Base-by-base conservation (phyloP, 2,329 filamentous ascomycete species). In the Scopulariopsis brevicaulis region DNA sequence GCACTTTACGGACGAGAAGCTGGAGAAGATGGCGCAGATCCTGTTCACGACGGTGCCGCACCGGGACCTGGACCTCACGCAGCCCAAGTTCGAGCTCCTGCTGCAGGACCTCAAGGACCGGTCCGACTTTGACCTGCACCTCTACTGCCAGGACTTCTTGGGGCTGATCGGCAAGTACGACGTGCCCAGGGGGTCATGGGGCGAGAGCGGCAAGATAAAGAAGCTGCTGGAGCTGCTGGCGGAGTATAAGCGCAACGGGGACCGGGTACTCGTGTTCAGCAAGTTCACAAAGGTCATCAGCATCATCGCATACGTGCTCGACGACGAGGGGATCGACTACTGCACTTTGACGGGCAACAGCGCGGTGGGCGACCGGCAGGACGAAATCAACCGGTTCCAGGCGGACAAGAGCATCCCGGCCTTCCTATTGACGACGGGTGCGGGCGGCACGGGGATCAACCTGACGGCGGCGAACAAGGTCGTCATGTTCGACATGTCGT, bases 361-460 rank as follows among this genome's bases (percentile, higher is more conserved):
- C 7, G 84, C 84, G 53, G 93, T 96, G 57, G 79, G 86, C 18
- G 85, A 90, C 59, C 87, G 94, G 10, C 94, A 97, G 71, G 83
- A 86, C 4, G 82, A 96, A 62, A 91, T 97, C 63, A 89, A 99
- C 70, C 80, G 87, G 51, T 99, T 96, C 77, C 87, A 90, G 64
- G 74, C 82, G 2, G 82, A 96, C 66, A 73, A 79, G 0, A 77
- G 80, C 2, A 96, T 97, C 56, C 87, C 91, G 0, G 91, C 95
- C 0, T 99, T 99, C 71, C 81, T 99, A 63, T 81, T 99, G 6
- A 94, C 89, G 1, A 99, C 94, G 0, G 93, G 91, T 60, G 92
- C 93, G 0, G 94, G 94, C 56, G 94, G 94, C n/a, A 94, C 93
- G 0, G 94, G 94, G 48, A 95, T 99, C 74, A 99, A 99, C 71